Evolutionary conservation across 75 land plant genomes (phyloP), one percentile per base, ranked within the genome.

Genomic region (Picea sitchensis): DNA sequence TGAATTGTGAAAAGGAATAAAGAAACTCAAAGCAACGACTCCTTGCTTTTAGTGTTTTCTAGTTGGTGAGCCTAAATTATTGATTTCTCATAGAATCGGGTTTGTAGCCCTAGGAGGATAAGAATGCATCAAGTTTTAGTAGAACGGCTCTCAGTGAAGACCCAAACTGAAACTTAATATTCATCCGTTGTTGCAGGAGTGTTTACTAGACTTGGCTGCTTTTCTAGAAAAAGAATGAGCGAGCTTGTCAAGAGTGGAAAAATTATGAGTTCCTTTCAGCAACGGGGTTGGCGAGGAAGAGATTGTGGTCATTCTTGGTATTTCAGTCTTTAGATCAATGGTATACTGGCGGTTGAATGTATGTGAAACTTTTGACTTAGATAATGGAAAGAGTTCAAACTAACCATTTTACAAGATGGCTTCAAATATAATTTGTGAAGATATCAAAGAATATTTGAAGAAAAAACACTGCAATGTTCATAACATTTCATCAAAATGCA

Each of bases 111-210:
- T 26, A 26, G 26, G 26, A 26, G 26, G 26, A 26, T 26, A 26
- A 26, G 26, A 26, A 26, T 26, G 26, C 26, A 26, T 26, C 26
- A 26, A 26, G 26, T 26, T 26, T 26, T 0, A 26, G 26, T 26
- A 26, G 26, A 26, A 26, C 26, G 26, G 26, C 26, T 26, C 26
- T 26, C 26, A 26, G 26, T 26, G 26, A 26, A 26, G 26, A 26
- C 26, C 26, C 26, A 26, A 26, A 26, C 26, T 26, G 26, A 26
- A 26, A 26, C 26, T 26, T 26, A 26, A 26, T 26, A 58, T 72
- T 5, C 81, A 80, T 80, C 81, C 81, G 15, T 14, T 58, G 9
- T 54, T 80, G 75, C 81, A 72, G 47, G 81, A 80, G 75, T 72
- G 77, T 31, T 72, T 80, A 32, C 41, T 80, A 20, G 81, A 80